Evolutionary conservation across 176 grass and related monocot species (phyloP), one percentile per base, ranked within the genome.

Genomic region (Ampelocalamus luodianensis): DNA sequence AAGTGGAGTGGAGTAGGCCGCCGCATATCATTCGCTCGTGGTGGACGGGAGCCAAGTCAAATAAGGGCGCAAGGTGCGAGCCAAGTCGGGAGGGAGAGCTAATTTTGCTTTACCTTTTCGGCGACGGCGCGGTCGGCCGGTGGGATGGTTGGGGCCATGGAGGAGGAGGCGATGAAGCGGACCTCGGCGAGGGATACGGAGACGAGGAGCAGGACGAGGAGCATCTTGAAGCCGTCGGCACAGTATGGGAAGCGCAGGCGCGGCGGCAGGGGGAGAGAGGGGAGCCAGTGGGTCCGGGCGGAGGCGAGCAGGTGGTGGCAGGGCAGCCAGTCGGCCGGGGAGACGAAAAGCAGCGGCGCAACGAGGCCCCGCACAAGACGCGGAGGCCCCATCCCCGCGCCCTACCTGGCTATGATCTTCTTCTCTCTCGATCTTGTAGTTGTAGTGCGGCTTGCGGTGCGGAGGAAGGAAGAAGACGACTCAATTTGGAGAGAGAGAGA

Each of bases 121-220:
- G 88, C 63, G 54, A 90, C 88, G 43, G 78, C 88, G 58, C 88
- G 71, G 78, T 90, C 88, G 78, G 78, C 83, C 0, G 78, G 42
- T 24, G 83, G 72, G 65, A 90, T 83, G 63, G 88, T 90, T 65
- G 88, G 88, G 10, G 78, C 83, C 88, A 90, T 90, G 78, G 83
- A 90, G 18, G 88, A 85, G 83, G 88, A 90, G 8, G 83, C 83
- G 83, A 90, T 69, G 88, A 77, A 77, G 78, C 88, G 88, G 78
- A 90, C 88, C 83, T 90, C 83, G 44, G 78, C 88, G 27, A 90
- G 54, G 46, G 83, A 78, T 13, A 72, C 78, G 78, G 83, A 90
- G 78, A 86, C 74, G 71, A 90, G 77, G 43, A 90, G 83, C 17
- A 90, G 83, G 34, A 64, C 78, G 24, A 90, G 79, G 34, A 90